Percentiles rank a stretch among this genome's conserved stretches.
phyloP scores from a whole-genome alignment of 208 protist genomes.

The Naegleria fowleri region DNA sequence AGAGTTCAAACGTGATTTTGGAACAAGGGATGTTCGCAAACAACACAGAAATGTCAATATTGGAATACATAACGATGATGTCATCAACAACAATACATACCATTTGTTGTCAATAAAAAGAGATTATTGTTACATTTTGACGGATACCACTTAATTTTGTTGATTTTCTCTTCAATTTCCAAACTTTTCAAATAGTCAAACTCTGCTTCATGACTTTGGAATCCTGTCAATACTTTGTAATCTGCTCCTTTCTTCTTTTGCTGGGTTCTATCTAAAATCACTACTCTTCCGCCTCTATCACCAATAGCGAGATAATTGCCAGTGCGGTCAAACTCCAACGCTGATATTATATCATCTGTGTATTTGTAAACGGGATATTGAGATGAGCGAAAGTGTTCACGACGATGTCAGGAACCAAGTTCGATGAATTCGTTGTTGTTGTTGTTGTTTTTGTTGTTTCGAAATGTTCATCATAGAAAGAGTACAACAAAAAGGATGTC shows the following conservation, averaged over 20 bases:
- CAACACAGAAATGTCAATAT: neutral
- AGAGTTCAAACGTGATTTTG: neutral
- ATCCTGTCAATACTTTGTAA: slow-evolving; percentile 48
- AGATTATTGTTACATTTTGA: slow-evolving; percentile 43
- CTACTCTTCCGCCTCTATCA: slow-evolving; percentile 72
- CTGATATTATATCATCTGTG: slow-evolving; percentile 72
- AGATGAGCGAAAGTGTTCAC: neutral
- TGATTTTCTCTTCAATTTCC: slow-evolving; percentile 89
- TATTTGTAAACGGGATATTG: too few relatives aligned
- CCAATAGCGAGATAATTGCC: slow-evolving; percentile 79
- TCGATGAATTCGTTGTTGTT: too few relatives aligned
- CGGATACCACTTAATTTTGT: slow-evolving; percentile 67
- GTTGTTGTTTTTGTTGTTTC: too few relatives aligned
- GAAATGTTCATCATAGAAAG: too few relatives aligned
- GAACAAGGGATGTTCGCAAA: neutral
- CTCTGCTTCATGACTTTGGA: slow-evolving; percentile 78
- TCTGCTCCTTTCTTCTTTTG: slow-evolving; percentile 10
- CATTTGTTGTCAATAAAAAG: slow-evolving; percentile 77
- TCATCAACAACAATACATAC: slow-evolving; percentile 45
- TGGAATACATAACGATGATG: slow-evolving; percentile 24
- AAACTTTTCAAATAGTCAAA: slow-evolving; percentile 82
- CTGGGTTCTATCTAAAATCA: slow-evolving; percentile 65
- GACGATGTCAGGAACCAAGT: neutral
- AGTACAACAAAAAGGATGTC: too few relatives aligned
- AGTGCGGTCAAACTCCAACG: slow-evolving; percentile 70